Evolutionary conservation across 2,329 filamentous ascomycete species (phyloP), one percentile per base, ranked within the genome.

Genomic region (Trichothecium sympodiale): DNA sequence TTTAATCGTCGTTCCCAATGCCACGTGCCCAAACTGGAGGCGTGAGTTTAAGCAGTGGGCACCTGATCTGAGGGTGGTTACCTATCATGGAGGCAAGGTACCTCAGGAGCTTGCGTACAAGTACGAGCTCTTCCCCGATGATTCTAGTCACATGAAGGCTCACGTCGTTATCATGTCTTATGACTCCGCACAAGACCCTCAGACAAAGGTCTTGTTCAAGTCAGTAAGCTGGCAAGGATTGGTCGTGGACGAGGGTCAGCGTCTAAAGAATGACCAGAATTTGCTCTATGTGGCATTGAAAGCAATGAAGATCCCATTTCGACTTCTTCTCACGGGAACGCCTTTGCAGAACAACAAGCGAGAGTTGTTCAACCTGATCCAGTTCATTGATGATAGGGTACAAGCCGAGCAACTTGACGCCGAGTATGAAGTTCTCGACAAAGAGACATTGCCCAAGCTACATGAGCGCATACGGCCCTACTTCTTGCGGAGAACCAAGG

Each of bases 21-120:
- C 89, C 0, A 98, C 91, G 0, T 94, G 87, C 55, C 77, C 87
- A n/a, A 98, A 98, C 54, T 98, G 91, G 89, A 82, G 89, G 5
- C 79, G 89, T 33, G 91, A 98, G 54, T 86, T 96, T 56, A 93
- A 94, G 61, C 80, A 83, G 46, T 98, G 89, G 89, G 80, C 83
- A 0, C 89, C 89, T 2, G 75, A 74, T 6, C 62, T 96, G 26
- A 77, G 87, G 29, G 87, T 94, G 6, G 87, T 95, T n/a, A 81
- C 87, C 0, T 96, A 91, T 53, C 93, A 93, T 53, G 91, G 91
- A 31, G 81, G 81, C 13, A 71, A 69, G 34, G 69, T 72, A 33
- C 70, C 87, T 13, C 82, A 91, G 45, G 75, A 83, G 27, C 72
- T 94, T 40, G 81, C 85, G 0, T 80, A 82, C 47, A 66, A 82